Conservation (phyloP, 352 stramenopile genomes). For the Phytophthora podocarpi region DNA sequence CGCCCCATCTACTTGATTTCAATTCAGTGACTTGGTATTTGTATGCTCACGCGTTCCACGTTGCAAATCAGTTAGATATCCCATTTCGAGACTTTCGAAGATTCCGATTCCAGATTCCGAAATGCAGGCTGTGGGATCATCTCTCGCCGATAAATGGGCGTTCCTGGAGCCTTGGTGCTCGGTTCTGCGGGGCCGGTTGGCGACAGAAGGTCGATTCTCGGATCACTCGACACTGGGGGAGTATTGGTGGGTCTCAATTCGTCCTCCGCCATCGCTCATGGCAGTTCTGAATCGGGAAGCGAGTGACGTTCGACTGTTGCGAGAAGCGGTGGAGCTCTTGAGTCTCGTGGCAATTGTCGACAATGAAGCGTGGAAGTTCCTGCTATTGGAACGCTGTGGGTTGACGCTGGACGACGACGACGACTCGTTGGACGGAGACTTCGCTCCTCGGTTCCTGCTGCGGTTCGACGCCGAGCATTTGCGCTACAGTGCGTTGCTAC, state of each 20-base stretch:
- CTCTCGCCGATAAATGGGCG: conserved; percentile 22
- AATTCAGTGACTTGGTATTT: conserved; percentile 10
- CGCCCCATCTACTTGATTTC: conserved; percentile 24
- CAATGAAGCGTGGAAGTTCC: conserved; percentile 38
- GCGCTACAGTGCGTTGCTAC: conserved; percentile 34
- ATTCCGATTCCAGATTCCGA: neutral
- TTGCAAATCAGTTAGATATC: conserved; percentile 15
- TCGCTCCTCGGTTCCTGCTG: conserved; percentile 32
- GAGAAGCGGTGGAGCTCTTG: conserved; percentile 47
- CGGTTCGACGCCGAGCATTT: conserved; percentile 32
- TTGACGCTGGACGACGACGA: conserved; percentile 37
- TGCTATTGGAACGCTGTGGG: conserved; percentile 35
- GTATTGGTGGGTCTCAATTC: conserved; percentile 32
- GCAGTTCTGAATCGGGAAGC: conserved; percentile 21
- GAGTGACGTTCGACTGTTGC: conserved; percentile 21
- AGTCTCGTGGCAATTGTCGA: conserved; percentile 39
- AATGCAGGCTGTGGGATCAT: conserved; percentile 10
- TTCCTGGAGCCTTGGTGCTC: conserved; percentile 40
- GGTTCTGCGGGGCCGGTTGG: conserved; percentile 21
- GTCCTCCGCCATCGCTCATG: conserved; percentile 24
- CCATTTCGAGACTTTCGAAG: conserved; percentile 15
- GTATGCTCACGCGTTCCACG: neutral
- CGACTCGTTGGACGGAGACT: conserved; percentile 32
- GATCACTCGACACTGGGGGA: conserved; percentile 31
- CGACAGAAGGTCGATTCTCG: conserved; percentile 22